Conservation (phyloP, 2,329 filamentous ascomycete genomes). For the Monosporascus sp. region DNA sequence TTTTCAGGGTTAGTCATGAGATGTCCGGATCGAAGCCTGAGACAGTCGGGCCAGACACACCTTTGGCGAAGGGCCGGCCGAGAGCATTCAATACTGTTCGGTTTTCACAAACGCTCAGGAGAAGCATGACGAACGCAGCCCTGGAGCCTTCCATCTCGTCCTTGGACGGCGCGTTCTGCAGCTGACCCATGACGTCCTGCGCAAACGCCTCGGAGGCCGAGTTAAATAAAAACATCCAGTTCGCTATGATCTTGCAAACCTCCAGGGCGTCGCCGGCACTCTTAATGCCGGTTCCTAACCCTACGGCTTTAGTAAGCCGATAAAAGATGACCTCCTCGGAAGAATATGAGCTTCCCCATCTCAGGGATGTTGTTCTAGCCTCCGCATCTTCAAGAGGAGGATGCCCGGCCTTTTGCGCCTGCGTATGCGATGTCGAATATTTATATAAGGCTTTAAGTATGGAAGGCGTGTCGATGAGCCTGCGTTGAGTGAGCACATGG, state of each 20-base stretch:
- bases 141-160: conserved; percentile 57
- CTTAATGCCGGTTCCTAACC: conserved; percentile 43
- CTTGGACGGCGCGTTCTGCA: conserved; percentile 37
- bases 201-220: conserved; percentile 43
- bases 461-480: conserved; percentile 48
- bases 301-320: conserved; percentile 83
- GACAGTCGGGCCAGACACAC: conserved; percentile 28
- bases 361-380: conserved; percentile 13
- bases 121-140: conserved; percentile 58
- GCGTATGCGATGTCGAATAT: conserved; percentile 48
- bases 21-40: too few species aligned
- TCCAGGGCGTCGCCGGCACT: conserved; percentile 43
- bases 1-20: conserved; percentile 18
- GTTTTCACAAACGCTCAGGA: conserved; percentile 59
- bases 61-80: conserved; percentile 45
- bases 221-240: conserved; percentile 56
- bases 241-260: conserved; percentile 43
- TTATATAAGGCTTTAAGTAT: conserved; percentile 51
- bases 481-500: conserved; percentile 45
- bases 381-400: conserved; percentile 11
- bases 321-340: conserved; percentile 91
- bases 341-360: conserved; percentile 53
- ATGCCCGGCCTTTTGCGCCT: conserved; percentile 19
- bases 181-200: conserved; percentile 40
- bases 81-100: conserved; percentile 48